phyloP scores from a whole-genome alignment of 2,329 filamentous ascomycete genomes.

The Sarocladiaceae sp. region DNA sequence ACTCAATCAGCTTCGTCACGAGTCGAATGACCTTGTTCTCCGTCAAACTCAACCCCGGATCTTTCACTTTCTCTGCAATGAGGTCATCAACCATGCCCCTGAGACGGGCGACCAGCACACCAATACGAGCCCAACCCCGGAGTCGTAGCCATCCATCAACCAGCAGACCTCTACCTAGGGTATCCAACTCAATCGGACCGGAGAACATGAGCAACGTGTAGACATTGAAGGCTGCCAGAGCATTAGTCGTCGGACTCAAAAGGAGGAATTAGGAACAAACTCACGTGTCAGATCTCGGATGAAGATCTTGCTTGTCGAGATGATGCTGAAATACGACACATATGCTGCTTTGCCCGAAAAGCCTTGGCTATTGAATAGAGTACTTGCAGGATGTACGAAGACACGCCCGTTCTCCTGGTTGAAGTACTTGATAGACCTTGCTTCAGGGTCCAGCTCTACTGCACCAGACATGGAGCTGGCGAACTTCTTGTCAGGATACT shows the following conservation, averaged over 20 bases:
- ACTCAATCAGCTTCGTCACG: conserved; percentile 77
- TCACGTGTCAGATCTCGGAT: conserved; percentile 84
- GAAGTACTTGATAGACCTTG: conserved; percentile 88
- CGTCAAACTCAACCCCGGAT: conserved; percentile 57
- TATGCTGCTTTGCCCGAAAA: conserved; percentile 75
- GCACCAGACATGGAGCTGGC: conserved; percentile 81
- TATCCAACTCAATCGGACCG: conserved; percentile 81
- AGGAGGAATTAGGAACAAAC: conserved; percentile 29
- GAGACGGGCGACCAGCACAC: conserved; percentile 79
- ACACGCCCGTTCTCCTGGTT: conserved; percentile 80
- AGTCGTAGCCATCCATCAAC: conserved; percentile 88
- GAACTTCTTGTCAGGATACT: conserved; percentile 95
- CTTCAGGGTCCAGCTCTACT: conserved; percentile 90
- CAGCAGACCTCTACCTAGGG: conserved; percentile 76
- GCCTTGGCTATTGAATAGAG: conserved; percentile 75
- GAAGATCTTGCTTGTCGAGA: conserved; percentile 89
- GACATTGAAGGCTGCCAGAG: conserved; percentile 72
- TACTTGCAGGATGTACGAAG: conserved; percentile 88
- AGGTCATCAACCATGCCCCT: conserved; percentile 83
- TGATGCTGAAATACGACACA: conserved; percentile 86
- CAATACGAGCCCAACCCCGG: conserved; percentile 90
- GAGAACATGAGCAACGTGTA: conserved; percentile 87
- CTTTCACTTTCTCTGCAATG: conserved; percentile 75
- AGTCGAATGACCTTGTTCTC: conserved; percentile 67
- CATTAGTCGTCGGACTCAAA: conserved; percentile 10